phyloP scores from a whole-genome alignment of 225 moss, liverwort and hornwort species.

The Antitrichia curtipendula region DNA sequence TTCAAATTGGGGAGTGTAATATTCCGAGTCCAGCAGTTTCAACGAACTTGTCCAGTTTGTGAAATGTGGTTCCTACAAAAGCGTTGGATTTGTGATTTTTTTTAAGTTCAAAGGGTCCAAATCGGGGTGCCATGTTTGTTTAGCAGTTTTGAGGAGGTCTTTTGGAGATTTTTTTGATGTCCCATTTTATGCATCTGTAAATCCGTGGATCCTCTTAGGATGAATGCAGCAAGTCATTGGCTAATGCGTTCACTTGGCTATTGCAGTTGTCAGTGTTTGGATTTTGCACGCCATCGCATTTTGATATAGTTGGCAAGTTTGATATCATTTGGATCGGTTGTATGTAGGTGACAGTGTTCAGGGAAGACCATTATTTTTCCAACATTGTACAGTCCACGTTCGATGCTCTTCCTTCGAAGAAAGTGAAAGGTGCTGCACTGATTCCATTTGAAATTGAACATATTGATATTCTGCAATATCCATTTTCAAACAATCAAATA shows the following conservation, averaged over 20 bases:
- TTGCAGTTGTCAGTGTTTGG: neutral
- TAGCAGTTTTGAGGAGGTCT: neutral
- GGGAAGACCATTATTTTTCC: conserved; percentile 63
- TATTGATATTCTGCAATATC: neutral
- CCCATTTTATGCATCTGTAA: neutral
- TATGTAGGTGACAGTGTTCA: conserved; percentile 64
- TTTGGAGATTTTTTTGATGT: neutral
- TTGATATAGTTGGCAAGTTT: neutral
- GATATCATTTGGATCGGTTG: neutral
- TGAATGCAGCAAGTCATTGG: neutral
- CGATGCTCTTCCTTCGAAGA: conserved; percentile 53
- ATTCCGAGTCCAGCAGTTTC: neutral
- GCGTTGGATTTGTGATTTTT: neutral
- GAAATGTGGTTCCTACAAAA: neutral
- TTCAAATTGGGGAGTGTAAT: neutral
- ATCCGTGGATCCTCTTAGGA: neutral
- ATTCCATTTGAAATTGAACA: neutral
- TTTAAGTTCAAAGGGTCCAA: too few species aligned
- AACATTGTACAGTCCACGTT: conserved; percentile 68
- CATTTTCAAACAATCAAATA: neutral
- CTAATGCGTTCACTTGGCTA: neutral
- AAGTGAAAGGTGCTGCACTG: conserved; percentile 42
- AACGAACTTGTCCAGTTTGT: neutral
- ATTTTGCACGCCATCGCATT: neutral
- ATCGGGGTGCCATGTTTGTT: too few species aligned